These are phyloP conservation scores for Nepenthes mirabilis DNA, from an alignment of 148 eudicot genomes.

Conservation along the genomic window DNA sequence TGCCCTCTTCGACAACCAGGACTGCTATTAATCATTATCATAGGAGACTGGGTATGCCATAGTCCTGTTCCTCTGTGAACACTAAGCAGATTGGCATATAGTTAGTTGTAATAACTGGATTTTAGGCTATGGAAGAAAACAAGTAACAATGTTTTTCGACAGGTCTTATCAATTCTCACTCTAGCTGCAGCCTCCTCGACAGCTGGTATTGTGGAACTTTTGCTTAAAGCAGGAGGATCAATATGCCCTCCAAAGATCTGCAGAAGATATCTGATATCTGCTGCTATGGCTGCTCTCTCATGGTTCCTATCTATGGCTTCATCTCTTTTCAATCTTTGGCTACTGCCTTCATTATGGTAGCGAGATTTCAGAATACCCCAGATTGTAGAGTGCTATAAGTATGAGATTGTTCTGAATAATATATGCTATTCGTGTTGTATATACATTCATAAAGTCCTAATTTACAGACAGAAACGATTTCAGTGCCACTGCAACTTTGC, in stretches of 20 bases:
- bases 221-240: constrained; percentile 19
- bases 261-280: constrained; percentile 33
- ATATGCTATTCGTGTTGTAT: too few relatives aligned
- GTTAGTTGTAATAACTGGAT: neutral
- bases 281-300: constrained; percentile 34
- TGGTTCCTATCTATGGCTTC: constrained; percentile 37
- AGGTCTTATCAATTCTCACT: constrained; percentile 35
- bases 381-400: neutral
- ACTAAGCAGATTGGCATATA: neutral
- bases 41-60: constrained; percentile 44
- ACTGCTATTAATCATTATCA: constrained; percentile 17
- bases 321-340: constrained; percentile 39
- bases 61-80: neutral
- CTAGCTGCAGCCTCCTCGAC: constrained; percentile 48
- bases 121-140: neutral
- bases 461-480: too few relatives aligned
- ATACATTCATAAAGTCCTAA: too few relatives aligned
- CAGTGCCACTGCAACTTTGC: too few relatives aligned
- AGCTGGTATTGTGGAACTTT: constrained; percentile 31
- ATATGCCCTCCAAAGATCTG: constrained; percentile 21
- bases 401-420: neutral
- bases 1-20: constrained; percentile 32
- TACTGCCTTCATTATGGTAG: constrained; percentile 29
- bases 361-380: neutral
- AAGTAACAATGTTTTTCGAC: neutral